Evolutionary conservation across 768 basidiomycete species (phyloP).

Genomic region (Lentinula sp.): DNA sequence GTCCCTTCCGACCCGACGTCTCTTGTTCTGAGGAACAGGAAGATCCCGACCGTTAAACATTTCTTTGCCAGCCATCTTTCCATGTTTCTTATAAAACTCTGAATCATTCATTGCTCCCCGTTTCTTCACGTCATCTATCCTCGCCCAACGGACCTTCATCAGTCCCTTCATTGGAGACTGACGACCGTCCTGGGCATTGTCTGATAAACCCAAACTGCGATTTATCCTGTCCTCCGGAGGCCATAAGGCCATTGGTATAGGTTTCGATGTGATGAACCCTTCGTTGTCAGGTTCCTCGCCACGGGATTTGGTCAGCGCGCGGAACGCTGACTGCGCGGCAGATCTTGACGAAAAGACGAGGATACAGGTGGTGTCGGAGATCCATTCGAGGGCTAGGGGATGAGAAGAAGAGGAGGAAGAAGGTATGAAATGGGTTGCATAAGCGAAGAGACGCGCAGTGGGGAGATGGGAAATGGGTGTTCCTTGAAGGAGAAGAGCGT

Average conservation of each 20-base stretch:
- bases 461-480: constrained; percentile 69
- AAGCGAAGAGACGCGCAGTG: constrained; percentile 75
- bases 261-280: constrained; percentile 56
- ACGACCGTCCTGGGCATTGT: constrained; percentile 40
- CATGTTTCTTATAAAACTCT: constrained; percentile 76
- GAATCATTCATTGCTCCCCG: constrained; percentile 67
- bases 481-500: constrained; percentile 72
- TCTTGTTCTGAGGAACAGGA: constrained; percentile 14
- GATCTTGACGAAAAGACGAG: constrained; percentile 61
- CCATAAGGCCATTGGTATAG: constrained; percentile 72
- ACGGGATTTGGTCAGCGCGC: constrained; percentile 42
- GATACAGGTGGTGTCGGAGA: constrained; percentile 78
- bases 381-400: constrained; percentile 80
- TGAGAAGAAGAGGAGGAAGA: constrained; percentile 28
- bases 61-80: constrained; percentile 58
- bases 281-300: constrained; percentile 49
- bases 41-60: constrained; percentile 29
- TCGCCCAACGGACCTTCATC: constrained; percentile 76
- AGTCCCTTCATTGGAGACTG: constrained; percentile 39
- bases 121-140: constrained; percentile 67
- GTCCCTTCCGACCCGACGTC: constrained; percentile 22
- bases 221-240: constrained; percentile 76
- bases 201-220: constrained; percentile 46
- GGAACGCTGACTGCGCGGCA: constrained; percentile 47
- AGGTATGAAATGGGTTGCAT: constrained; percentile 63